phyloP scores from a whole-genome alignment of 2,329 filamentous ascomycete species.

The Scopulariopsis brevicaulis region DNA sequence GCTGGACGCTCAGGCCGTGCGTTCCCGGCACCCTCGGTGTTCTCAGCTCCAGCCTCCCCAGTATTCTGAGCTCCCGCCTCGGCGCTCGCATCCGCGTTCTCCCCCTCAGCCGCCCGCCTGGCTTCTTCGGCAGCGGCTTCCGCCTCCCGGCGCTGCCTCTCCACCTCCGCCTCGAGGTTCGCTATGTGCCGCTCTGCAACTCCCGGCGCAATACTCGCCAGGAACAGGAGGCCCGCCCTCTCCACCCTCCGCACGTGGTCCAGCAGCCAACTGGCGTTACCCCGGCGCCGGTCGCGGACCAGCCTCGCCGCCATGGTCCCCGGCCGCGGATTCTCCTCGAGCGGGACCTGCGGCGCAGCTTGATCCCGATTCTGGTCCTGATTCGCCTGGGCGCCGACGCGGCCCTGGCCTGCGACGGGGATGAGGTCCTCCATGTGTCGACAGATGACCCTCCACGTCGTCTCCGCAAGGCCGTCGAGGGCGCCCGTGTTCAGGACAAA shows the following conservation, averaged over 20 bases:
- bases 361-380: slow-evolving; percentile 11
- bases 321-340: slow-evolving; percentile 23
- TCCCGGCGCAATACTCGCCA: slow-evolving; percentile 55
- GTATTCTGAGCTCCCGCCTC: neutral
- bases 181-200: slow-evolving; percentile 55
- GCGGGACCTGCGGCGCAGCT: slow-evolving; percentile 7
- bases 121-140: slow-evolving; percentile 22
- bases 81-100: slow-evolving; percentile 6
- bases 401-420: slow-evolving; percentile 31
- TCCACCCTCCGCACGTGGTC: slow-evolving; percentile 42
- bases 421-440: slow-evolving; percentile 49
- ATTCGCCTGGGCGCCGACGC: slow-evolving; percentile 14
- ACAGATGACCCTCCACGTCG: slow-evolving; percentile 43
- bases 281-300: slow-evolving; percentile 30
- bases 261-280: slow-evolving; percentile 36
- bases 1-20: neutral
- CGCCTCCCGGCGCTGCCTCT: slow-evolving; percentile 29
- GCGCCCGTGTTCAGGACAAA: slow-evolving; percentile 50
- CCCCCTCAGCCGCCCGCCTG: slow-evolving; percentile 9
- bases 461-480: slow-evolving; percentile 42
- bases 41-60: neutral
- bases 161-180: slow-evolving; percentile 40
- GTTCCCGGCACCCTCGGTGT: neutral
- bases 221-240: slow-evolving; percentile 48
- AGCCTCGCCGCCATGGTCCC: slow-evolving; percentile 42